Base-by-base conservation (phyloP, 148 eudicot genomes). In the Nyssa sinensis region DNA sequence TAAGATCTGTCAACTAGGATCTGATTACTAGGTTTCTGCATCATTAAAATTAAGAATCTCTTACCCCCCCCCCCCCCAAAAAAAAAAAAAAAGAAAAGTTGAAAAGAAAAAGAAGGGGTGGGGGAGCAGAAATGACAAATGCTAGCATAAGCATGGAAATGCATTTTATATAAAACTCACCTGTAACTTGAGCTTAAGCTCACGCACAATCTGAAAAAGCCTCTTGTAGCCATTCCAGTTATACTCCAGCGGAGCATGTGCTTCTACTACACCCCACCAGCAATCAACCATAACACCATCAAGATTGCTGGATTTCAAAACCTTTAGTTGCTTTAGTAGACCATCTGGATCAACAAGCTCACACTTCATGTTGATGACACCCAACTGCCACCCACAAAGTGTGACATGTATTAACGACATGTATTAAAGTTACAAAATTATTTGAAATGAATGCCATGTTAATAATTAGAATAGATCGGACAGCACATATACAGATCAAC, bases 241-340 rank as follows among this genome's bases (percentile, higher is more conserved):
- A 79, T 94, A 94, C 80, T 87, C 93, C 76, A 84, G 93, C 0
- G 98, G 97, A 71, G 86, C 82, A 86, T 90, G 95, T 80, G 98
- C 97, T 87, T 94, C 97, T 30, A 94, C 97, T 75, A 94, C 81
- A 47, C 97, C 98, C 98, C 98, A 94, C 98, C 98, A 94, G 84
- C 97, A 91, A 77, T 91, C 91, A 69, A 94, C 87, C 86, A 81
- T 83, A 71, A 91, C 85, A 64, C 98, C 98, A 73, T 91, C 98
- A 51, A 94, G 81, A 71, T 90, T 88, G 19, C 82, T 63, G 41
- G 92, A 87, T 80, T 94, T 90, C 84, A 94, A 77, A 69, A 80
- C 75, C 75, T 85, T 84, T 58, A 94, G 81, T 82, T 94, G 98
- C 82, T 87, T 90, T 60, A 83, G 76, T 62, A 90, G 74, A 74